Evolutionary conservation across 768 basidiomycete species (phyloP).

Genomic region (Boletales sp.): DNA sequence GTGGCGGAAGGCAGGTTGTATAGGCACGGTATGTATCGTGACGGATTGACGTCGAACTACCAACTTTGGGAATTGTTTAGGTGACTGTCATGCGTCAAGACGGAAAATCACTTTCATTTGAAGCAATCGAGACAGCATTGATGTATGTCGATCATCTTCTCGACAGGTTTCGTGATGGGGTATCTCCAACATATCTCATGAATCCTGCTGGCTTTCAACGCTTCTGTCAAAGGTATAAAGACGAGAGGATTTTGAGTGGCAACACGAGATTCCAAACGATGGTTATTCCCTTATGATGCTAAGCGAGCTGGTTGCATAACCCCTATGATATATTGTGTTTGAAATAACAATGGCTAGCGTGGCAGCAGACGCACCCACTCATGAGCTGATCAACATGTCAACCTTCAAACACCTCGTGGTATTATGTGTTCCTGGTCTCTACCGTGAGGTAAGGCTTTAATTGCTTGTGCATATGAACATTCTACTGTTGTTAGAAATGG

Average conservation of each 20-base stretch:
- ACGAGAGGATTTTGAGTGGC: constrained; percentile 11
- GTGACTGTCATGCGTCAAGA: constrained; percentile 28
- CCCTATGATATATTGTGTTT: too few species aligned
- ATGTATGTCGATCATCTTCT: constrained; percentile 34
- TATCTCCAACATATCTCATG: constrained; percentile 9
- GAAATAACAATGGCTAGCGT: not conserved
- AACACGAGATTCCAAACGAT: constrained; percentile 11
- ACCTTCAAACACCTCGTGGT: too few species aligned
- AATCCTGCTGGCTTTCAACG: constrained; percentile 23
- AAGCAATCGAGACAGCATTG: constrained; percentile 26
- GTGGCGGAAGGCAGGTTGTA: constrained; percentile 23
- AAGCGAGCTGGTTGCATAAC: not conserved
- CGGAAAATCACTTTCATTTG: constrained; percentile 19
- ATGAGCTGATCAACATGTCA: too few species aligned
- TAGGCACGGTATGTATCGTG: constrained; percentile 21
- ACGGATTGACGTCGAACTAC: too few species aligned
- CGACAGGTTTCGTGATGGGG: constrained; percentile 24
- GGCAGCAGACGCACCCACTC: too few species aligned
- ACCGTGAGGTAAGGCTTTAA: too few species aligned
- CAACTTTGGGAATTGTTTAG: constrained; percentile 1
- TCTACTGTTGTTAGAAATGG: too few species aligned
- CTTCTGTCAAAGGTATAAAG: constrained; percentile 23
- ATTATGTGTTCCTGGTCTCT: too few species aligned
- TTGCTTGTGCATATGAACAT: too few species aligned
- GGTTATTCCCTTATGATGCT: constrained; percentile 18